These are phyloP conservation scores for Helichrysum umbraculigerum DNA, from an alignment of 129 eudicot genomes.

Conservation along the genomic window DNA sequence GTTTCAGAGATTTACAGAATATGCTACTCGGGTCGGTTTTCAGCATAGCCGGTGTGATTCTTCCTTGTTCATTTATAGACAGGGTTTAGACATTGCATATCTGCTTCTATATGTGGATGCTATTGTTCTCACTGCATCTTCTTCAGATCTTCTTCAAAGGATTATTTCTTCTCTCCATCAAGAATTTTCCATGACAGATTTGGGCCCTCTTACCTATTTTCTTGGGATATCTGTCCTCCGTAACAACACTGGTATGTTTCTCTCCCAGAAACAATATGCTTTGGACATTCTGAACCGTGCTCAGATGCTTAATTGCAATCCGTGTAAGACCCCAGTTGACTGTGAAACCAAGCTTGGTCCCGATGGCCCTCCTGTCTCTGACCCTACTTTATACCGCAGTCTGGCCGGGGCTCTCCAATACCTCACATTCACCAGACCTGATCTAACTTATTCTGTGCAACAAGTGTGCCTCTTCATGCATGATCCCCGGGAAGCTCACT, in stretches of 20 bases:
- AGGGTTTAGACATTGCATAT: too few species aligned
- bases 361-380: background rate
- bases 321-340: background rate
- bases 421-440: background rate
- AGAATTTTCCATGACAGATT: background rate
- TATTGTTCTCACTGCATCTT: background rate
- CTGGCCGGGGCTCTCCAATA: background rate
- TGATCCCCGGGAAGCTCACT: background rate
- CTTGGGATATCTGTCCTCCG: background rate
- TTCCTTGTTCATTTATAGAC: too few species aligned
- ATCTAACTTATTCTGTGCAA: background rate
- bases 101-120: too few species aligned
- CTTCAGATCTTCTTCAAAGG: background rate
- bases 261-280: too few species aligned
- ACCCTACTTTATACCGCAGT: background rate
- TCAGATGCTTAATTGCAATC: background rate
- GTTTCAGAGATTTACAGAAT: too few species aligned
- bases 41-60: too few species aligned
- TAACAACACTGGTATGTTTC: too few species aligned
- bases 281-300: background rate
- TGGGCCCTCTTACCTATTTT: background rate
- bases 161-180: background rate
- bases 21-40: too few species aligned
- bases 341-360: background rate
- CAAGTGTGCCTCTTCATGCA: background rate